These are phyloP conservation scores for Rusavskia elegans DNA, from an alignment of 495 filamentous ascomycete genomes.

Conservation along the genomic window DNA sequence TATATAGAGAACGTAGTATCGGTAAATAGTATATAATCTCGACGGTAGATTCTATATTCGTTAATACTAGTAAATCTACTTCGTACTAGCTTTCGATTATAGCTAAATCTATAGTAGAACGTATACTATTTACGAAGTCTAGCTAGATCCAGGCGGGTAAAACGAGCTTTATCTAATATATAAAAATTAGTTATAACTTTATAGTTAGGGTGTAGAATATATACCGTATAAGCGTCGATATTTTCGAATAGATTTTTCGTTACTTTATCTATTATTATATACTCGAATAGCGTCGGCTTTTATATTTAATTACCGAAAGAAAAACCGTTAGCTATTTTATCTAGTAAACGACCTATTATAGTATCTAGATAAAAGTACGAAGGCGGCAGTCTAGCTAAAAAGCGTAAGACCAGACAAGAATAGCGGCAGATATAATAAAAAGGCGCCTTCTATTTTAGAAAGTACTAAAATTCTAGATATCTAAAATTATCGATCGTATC, in stretches of 20 bases:
- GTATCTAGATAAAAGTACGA: constrained; percentile 43
- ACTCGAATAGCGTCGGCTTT: constrained; percentile 38
- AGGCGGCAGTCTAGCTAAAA: constrained; percentile 34
- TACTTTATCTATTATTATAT: constrained; percentile 28
- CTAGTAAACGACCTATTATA: constrained; percentile 25
- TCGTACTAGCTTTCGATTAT: no score
- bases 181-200: constrained; percentile 18
- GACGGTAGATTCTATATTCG: no score
- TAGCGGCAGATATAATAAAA: constrained; percentile 49
- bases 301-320: constrained; percentile 36
- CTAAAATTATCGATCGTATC: constrained; percentile 40
- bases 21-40: no score
- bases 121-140: no score
- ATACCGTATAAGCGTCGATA: constrained; percentile 36
- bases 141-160: constrained; percentile 22
- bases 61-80: no score
- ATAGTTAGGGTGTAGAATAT: constrained; percentile 49
- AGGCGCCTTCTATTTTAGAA: constrained; percentile 45
- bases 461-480: constrained; percentile 52
- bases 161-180: constrained; percentile 11
- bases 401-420: constrained; percentile 36
- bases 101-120: no score
- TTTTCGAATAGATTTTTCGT: constrained; percentile 43
- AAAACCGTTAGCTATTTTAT: constrained; percentile 41
- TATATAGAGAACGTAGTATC: no score